Evolutionary conservation across 306 rosid genomes (phyloP).

Genomic region (Coriaria nepalensis): DNA sequence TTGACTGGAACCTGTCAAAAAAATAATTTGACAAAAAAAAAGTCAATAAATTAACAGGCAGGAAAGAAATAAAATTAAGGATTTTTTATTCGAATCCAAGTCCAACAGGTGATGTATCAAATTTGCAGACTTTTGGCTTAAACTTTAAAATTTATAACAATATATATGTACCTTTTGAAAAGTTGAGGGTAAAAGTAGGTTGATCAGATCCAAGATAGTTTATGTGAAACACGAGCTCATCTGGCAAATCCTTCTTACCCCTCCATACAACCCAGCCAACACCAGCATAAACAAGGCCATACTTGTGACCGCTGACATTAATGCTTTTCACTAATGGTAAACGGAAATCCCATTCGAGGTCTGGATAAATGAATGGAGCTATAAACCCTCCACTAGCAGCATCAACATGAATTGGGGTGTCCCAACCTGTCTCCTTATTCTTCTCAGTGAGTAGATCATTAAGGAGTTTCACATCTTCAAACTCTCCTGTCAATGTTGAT

Average conservation of each 20-base stretch:
- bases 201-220: conserved; percentile 93
- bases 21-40: background rate
- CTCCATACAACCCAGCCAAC: conserved; percentile 94
- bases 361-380: conserved; percentile 71
- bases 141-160: background rate
- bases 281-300: conserved; percentile 88
- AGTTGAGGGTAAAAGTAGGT: conserved; percentile 88
- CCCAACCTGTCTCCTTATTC: conserved; percentile 70
- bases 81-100: no score
- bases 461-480: conserved; percentile 81
- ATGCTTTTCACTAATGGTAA: conserved; percentile 72
- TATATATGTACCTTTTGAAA: conserved; percentile 59
- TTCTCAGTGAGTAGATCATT: conserved; percentile 47
- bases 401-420: conserved; percentile 62
- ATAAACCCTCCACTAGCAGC: conserved; percentile 89
- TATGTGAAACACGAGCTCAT: conserved; percentile 70
- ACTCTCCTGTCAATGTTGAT: conserved; percentile 79
- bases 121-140: no score
- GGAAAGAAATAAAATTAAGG: background rate
- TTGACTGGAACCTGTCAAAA: conserved; percentile 69
- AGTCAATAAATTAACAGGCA: background rate
- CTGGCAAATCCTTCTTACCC: conserved; percentile 66
- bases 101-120: no score
- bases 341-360: conserved; percentile 73
- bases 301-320: conserved; percentile 86